Percentiles rank a stretch among this genome's conserved stretches.
Evolutionary conservation across 2,329 filamentous ascomycete species (phyloP).

Genomic region (Leptographium flavum): DNA sequence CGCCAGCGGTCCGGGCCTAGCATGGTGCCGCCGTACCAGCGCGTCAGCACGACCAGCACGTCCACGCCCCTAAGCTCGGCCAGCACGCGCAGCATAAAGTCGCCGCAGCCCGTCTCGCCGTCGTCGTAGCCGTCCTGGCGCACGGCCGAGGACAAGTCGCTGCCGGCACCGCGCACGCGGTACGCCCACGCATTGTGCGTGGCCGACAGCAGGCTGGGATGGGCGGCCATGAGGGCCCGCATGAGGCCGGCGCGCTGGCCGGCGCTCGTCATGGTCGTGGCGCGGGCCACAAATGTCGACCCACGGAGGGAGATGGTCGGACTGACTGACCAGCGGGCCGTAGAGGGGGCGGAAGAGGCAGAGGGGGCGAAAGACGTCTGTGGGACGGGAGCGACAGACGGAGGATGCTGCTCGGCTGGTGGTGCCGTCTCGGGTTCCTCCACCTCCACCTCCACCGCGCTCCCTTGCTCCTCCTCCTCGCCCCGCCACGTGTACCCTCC

Average conservation of each 20-base stretch:
- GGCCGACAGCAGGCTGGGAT: constrained; percentile 37
- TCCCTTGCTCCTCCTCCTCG: constrained; percentile 19
- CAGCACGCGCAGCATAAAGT: constrained; percentile 39
- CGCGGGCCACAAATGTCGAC: constrained; percentile 44
- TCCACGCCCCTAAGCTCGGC: constrained; percentile 34
- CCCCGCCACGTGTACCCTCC: constrained; percentile 54
- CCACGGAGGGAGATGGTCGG: constrained; percentile 34
- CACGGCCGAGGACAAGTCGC: constrained; percentile 16
- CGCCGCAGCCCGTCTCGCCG: constrained; percentile 45
- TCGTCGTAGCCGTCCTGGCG: constrained; percentile 42
- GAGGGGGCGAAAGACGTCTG: constrained; percentile 6
- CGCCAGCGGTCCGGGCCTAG: constrained; percentile 48
- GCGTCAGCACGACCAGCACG: constrained; percentile 41
- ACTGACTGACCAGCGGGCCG: constrained; percentile 42
- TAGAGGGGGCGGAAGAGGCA: constrained; percentile 2
- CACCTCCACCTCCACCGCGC: constrained; percentile 4
- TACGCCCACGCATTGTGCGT: constrained; percentile 46
- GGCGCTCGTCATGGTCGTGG: constrained; percentile 24
- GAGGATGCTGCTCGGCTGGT: too few species aligned
- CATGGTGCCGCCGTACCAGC: constrained; percentile 50
- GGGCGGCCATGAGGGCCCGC: constrained; percentile 30
- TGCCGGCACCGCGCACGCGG: constrained; percentile 17
- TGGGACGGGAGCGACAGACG: too few species aligned
- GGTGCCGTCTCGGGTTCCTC: constrained; percentile 1
- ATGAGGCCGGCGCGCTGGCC: constrained; percentile 28